Conservation (phyloP, 306 rosid genomes). For the Neltuma alba region DNA sequence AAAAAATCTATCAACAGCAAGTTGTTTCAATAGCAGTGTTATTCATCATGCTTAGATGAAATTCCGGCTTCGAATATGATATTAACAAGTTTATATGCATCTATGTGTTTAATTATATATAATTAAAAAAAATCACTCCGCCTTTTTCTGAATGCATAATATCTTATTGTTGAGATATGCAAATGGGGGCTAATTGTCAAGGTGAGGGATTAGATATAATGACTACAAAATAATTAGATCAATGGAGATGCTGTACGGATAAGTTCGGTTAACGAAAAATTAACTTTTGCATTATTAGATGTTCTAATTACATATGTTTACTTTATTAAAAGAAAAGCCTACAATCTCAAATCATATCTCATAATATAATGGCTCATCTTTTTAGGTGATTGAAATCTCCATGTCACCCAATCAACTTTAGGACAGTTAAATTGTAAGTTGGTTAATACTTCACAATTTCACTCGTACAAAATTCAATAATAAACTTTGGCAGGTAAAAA, state of each 20-base stretch:
- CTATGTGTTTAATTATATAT: no score
- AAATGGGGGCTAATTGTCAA: slow-evolving; percentile 5
- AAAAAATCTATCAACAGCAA: no score
- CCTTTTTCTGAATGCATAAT: not conserved
- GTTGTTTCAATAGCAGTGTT: no score
- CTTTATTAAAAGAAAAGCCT: not conserved
- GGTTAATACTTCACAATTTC: not conserved
- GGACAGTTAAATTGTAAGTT: not conserved
- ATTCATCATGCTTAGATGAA: no score
- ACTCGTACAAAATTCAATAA: not conserved
- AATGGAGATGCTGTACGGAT: not conserved
- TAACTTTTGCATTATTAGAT: not conserved
- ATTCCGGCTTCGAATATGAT: no score
- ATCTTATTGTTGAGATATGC: not conserved
- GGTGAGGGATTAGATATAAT: not conserved
- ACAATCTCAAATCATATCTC: not conserved
- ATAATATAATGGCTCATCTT: not conserved
- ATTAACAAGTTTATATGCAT: no score
- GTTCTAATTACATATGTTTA: not conserved
- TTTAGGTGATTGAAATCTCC: not conserved
- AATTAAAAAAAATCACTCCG: not conserved
- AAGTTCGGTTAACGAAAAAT: not conserved
- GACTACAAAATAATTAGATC: not conserved
- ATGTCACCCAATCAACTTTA: not conserved
- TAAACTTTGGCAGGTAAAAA: not conserved